Base-by-base conservation (phyloP, 164 flowering plant species). In the Kalanchoe fedtschenkoi region DNA sequence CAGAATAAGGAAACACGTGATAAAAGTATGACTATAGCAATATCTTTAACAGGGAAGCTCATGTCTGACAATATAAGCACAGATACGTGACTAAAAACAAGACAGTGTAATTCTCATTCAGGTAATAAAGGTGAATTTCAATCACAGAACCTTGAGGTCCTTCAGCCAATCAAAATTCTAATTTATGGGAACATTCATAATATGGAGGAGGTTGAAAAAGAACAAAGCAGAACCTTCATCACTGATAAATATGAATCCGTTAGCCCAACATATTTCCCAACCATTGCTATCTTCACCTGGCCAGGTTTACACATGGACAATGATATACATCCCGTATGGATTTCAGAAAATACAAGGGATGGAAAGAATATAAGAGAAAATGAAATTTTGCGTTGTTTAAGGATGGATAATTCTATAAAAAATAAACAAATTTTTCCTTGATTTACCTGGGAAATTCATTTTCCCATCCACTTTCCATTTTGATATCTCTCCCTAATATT, bases 281-380 rank as follows among this genome's bases (percentile, higher is more conserved):
- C 97, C 87, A 93, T 78, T 0, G 97, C 97, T 76, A 93, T 88
- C 69, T 83, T 79, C 57, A 93, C 97, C 99, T 93, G 87, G 63
- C 77, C 30, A 64, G 54, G 61, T 5, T 54, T 60, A 22, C 4
- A 41, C 47, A 15, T 62, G 15, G 53, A 34, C 19, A 28, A 30
- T 32, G 37, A 16, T 30, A 56, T 14, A 56, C 15, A 28, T 28
- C 30, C 34, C n/a, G n/a, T n/a, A n/a, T n/a, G n/a, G n/a, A n/a
- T n/a, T n/a, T n/a, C n/a, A n/a, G n/a, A n/a, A n/a, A n/a, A n/a
- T n/a, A n/a, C n/a, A 42, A 42, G 56, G 57, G 41, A 10, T 56
- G 16, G 35, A 62, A 66, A 46, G 10, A 58, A 65, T 41, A 24
- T 5, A 39, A 5, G 62, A 30, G 34, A 24, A 69, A 59, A 29